Base-by-base conservation (phyloP, 2,329 filamentous ascomycete genomes). In the Furcasterigmium furcatum region DNA sequence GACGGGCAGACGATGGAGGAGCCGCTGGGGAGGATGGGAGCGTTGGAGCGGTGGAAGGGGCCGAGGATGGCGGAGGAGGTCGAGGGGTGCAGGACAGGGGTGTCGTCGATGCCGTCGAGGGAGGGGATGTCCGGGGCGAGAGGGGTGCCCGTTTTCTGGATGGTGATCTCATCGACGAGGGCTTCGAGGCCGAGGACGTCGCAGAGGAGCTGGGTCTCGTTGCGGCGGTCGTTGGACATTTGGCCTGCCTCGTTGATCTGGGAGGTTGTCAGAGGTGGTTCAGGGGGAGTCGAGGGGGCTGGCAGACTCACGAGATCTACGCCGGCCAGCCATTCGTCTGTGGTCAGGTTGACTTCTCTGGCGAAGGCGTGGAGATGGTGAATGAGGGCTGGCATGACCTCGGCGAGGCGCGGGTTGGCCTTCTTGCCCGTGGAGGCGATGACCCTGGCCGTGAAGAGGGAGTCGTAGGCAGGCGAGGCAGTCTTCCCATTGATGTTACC, bases 121-220 rank as follows among this genome's bases (percentile, higher is more conserved):
- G 7, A 12, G 24, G 21, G 38, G 5, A 14, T 40, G 22, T 24
- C 16, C 21, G 12, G n/a, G 10, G 19, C 19, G 22, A 27, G 38
- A 18, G 36, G 36, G 5, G 14, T 34, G n/a, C n/a, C n/a, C n/a
- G n/a, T n/a, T 18, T 44, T 43, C 49, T 77, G 81, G 63, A 77
- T 79, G 14, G 81, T 84, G 54, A 85, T 85, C 56, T 85, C 79
- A 55, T 86, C 82, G 43, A 85, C 79, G 5, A 79, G 67, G 21
- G 57, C 76, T 58, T 85, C 82, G n/a, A 88, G 72, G 41, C 84
- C 85, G 43, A 86, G 71, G 35, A 88, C 73, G 58, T 88, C 84
- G 55, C 76, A 85, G 45, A 88, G 70, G 47, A 84, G 76, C 58
- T 83, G 80, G 48, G 80, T 80, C 66, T 88, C 85, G 64, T 88